phyloP scores from a whole-genome alignment of 2,329 filamentous ascomycete genomes.

The Leptographium galeiforme region DNA sequence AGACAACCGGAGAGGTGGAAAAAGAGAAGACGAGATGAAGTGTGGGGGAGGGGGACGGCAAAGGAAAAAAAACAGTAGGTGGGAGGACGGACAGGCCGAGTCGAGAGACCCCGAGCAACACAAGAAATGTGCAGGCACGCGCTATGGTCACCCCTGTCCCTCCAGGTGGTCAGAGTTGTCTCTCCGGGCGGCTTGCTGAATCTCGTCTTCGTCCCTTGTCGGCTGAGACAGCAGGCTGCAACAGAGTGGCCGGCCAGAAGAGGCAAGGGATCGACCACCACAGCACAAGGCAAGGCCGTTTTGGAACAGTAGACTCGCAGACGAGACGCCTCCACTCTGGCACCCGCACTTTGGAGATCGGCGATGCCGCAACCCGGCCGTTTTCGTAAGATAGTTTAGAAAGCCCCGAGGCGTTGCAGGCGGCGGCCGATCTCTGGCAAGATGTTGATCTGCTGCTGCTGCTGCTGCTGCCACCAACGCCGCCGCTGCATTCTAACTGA shows the following conservation, averaged over 20 bases:
- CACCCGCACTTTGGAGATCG: no score
- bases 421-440: no score
- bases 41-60: not conserved
- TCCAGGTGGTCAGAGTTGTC: not conserved
- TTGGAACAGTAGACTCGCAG: no score
- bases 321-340: no score
- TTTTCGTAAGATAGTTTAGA: no score
- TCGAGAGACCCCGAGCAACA: not conserved
- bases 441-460: not conserved
- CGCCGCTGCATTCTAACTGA: no score
- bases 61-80: not conserved
- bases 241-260: not conserved
- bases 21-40: not conserved
- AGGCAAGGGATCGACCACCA: not conserved
- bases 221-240: not conserved
- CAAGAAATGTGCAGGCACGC: not conserved
- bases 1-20: not conserved
- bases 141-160: not conserved
- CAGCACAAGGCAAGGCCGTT: not conserved
- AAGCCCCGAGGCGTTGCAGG: no score
- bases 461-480: not conserved
- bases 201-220: not conserved
- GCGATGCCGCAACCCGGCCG: no score
- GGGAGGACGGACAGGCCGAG: not conserved
- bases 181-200: not conserved